Evolutionary conservation across 2,329 filamentous ascomycete genomes (phyloP).

Genomic region (Alternaria sp.): DNA sequence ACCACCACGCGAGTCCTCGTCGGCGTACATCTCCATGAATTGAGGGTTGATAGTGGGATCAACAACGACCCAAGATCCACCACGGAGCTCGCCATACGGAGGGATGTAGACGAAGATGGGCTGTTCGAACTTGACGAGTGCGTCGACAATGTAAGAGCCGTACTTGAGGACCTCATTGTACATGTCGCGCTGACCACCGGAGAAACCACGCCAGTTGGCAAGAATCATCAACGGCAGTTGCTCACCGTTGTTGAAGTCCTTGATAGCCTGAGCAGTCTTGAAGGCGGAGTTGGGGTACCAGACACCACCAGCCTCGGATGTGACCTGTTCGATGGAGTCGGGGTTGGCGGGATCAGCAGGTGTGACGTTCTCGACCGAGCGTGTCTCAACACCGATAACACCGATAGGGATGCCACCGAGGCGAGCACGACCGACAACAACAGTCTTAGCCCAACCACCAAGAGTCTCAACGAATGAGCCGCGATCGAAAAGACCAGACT

Average conservation of each 20-base stretch:
- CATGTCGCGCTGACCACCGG: slow-evolving; percentile 98
- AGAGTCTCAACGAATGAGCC: slow-evolving; percentile 97
- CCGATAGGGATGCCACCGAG: slow-evolving; percentile 97
- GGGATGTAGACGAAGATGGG: slow-evolving; percentile 99
- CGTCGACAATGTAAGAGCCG: slow-evolving; percentile 98
- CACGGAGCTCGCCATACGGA: slow-evolving; percentile 93
- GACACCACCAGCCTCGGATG: slow-evolving; percentile 94
- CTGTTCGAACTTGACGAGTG: slow-evolving; percentile 97
- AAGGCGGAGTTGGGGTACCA: slow-evolving; percentile 99
- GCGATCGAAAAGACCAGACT: slow-evolving; percentile 92
- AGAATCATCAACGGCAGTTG: slow-evolving; percentile 98
- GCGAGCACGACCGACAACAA: slow-evolving; percentile 94
- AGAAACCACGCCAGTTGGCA: slow-evolving; percentile 99
- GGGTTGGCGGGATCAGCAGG: slow-evolving; percentile 97
- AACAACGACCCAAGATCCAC: slow-evolving; percentile 98
- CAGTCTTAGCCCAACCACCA: slow-evolving; percentile 94
- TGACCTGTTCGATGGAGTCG: slow-evolving; percentile 95
- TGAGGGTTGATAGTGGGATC: slow-evolving; percentile 97
- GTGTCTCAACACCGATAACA: slow-evolving; percentile 96
- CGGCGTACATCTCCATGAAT: slow-evolving; percentile 99
- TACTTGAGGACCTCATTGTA: slow-evolving; percentile 99
- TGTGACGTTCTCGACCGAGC: slow-evolving; percentile 94
- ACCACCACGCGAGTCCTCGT: slow-evolving; percentile 92
- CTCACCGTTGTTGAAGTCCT: slow-evolving; percentile 98
- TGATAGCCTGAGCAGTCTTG: slow-evolving; percentile 99